Conservation (phyloP, 495 filamentous ascomycete genomes). For the Friedmanniomyces endolithicus region DNA sequence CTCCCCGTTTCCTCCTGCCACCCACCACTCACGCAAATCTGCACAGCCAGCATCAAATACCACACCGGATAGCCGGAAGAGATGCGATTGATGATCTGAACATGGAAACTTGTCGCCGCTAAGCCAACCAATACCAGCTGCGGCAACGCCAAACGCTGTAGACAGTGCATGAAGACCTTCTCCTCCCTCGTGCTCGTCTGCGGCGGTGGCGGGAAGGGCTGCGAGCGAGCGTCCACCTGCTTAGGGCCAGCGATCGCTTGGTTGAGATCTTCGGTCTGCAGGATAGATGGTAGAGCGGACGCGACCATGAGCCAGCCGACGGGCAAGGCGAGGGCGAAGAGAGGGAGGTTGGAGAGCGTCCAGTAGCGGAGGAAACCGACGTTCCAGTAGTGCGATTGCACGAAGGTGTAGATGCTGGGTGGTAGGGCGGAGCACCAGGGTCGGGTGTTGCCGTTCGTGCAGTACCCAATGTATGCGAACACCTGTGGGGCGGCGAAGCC, state of each 20-base stretch:
- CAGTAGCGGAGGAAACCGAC: conserved; percentile 83
- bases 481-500: conserved; percentile 62
- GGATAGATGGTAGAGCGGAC: conserved; percentile 33
- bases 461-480: conserved; percentile 64
- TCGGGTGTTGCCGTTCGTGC: conserved; percentile 35
- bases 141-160: conserved; percentile 49
- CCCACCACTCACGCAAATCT: not conserved
- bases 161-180: conserved; percentile 6
- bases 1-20: not conserved
- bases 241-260: not conserved
- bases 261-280: conserved; percentile 9
- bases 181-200: not conserved
- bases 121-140: conserved; percentile 61
- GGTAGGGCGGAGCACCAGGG: conserved; percentile 61
- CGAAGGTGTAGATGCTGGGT: conserved; percentile 84
- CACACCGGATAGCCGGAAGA: conserved; percentile 81
- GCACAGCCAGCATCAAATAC: conserved; percentile 62
- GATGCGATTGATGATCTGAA: conserved; percentile 84
- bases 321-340: conserved; percentile 74
- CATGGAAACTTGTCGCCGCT: conserved; percentile 69
- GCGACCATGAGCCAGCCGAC: conserved; percentile 56
- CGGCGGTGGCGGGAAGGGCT: conserved; percentile 8
- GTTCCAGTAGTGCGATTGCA: conserved; percentile 84
- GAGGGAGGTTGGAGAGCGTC: conserved; percentile 71
- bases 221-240: not conserved